Conservation (phyloP, 2,329 filamentous ascomycete species). For the Tolypocladium amazonense region DNA sequence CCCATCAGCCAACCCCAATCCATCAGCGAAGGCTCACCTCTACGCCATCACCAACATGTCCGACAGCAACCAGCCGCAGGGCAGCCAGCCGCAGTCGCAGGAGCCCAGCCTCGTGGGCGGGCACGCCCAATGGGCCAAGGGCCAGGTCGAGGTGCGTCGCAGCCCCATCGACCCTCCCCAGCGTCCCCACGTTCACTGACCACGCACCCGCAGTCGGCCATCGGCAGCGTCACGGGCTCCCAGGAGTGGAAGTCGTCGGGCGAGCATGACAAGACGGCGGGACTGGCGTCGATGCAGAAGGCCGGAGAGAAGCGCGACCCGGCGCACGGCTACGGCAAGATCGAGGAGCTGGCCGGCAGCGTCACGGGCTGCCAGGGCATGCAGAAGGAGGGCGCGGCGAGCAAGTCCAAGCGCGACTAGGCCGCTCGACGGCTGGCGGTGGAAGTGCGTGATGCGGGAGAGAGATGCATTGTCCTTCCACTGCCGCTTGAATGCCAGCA, state of each 20-base stretch:
- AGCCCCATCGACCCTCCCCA: not conserved
- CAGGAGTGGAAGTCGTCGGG: slow-evolving; percentile 54
- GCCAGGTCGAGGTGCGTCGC: slow-evolving; percentile 49
- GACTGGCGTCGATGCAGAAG: slow-evolving; percentile 50
- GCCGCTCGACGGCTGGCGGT: not conserved
- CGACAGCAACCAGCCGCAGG: slow-evolving; percentile 22
- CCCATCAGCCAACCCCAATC: not conserved
- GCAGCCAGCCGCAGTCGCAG: no score
- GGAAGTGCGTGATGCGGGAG: not conserved
- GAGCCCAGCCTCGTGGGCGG: slow-evolving; percentile 50
- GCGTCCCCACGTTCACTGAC: not conserved
- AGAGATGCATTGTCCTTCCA: not conserved
- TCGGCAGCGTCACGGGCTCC: slow-evolving; percentile 52
- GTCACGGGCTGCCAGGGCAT: slow-evolving; percentile 59
- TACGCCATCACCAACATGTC: slow-evolving; percentile 10
- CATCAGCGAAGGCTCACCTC: not conserved
- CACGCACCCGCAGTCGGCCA: slow-evolving; percentile 31
- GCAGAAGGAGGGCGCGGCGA: slow-evolving; percentile 49
- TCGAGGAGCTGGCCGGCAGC: slow-evolving; percentile 54
- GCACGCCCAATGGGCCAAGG: slow-evolving; percentile 60
- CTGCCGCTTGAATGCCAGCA: not conserved
- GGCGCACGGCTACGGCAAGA: slow-evolving; percentile 46
- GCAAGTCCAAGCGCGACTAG: slow-evolving; percentile 21
- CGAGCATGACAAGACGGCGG: slow-evolving; percentile 52
- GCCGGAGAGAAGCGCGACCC: slow-evolving; percentile 47